Evolutionary conservation across 176 grass and related monocot species (phyloP), one percentile per base, ranked within the genome.

Genomic region (Raddia distichophylla): DNA sequence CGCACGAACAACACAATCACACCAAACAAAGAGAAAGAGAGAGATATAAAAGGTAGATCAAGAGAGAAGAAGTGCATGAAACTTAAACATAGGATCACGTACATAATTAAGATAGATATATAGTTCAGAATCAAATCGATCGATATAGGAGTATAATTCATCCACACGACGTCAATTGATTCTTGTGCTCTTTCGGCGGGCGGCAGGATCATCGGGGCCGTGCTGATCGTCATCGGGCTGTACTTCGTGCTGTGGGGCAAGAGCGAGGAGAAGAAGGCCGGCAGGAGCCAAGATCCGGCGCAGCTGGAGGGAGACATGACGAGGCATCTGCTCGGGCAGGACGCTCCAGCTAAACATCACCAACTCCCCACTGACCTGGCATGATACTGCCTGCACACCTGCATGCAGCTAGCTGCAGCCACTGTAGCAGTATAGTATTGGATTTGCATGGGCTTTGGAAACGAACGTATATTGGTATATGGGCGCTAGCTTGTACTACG

Each of bases 231-330:
- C 46, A 63, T 91, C 77, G 94, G 94, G 9, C 87, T 97, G 14
- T 97, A 97, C 89, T 92, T 84, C 80, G 94, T 97, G 35, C 73
- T 97, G 27, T 97, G 94, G 94, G 94, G 94, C 12, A 97, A 97
- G 56, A 92, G 80, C 78, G 63, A 94, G 72, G 94, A 97, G 87
- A 91, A 82, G 72, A 94, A 94, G 86, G 77, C 3, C 18, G 27
- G 27, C 27, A 79, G 7, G 45, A 66, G 63, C 72, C 82, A 82
- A 64, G 85, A 74, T 10, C 54, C 52, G 1, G 66, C 19, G 7
- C 64, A 70, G 64, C 27, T 27, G 27, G 75, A 19, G 37, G 86
- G 49, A 48, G 79, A 66, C 67, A 49, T 89, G 46, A 87, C 80
- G 57, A 71, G 42, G 67, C 83, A 69, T 80, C 92, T 97, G 52